These are phyloP conservation scores for Aspergillus jensenii DNA, from an alignment of 2,329 filamentous ascomycete species.

Conservation along the genomic window DNA sequence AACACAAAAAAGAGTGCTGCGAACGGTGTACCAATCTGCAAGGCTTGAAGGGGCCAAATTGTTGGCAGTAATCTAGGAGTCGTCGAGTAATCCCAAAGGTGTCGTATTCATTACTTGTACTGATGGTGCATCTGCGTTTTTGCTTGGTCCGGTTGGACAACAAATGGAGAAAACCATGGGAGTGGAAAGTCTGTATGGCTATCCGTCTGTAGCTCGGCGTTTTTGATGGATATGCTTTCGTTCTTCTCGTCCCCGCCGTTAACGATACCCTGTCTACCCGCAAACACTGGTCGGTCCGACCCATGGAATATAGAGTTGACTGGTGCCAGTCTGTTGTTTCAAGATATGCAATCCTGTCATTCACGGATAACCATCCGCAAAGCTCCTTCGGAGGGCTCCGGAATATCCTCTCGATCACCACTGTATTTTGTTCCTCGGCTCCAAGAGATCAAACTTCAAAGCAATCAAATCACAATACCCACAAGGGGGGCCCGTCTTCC, in stretches of 20 bases:
- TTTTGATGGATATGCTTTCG: background rate
- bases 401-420: background rate
- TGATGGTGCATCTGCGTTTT: conserved; percentile 11
- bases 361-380: background rate
- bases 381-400: background rate
- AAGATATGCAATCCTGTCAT: background rate
- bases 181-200: background rate
- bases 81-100: background rate
- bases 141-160: conserved; percentile 8
- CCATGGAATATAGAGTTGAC: background rate
- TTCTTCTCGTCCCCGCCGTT: background rate
- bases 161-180: background rate
- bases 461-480: background rate
- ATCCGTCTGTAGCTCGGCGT: background rate
- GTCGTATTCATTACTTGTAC: background rate
- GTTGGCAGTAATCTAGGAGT: background rate
- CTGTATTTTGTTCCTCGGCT: background rate
- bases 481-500: background rate
- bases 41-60: background rate
- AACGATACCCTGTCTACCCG: background rate
- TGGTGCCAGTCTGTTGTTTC: conserved; percentile 1
- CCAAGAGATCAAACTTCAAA: too few relatives aligned
- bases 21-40: background rate
- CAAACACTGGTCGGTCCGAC: background rate
- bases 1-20: background rate